phyloP scores from a whole-genome alignment of 2,329 filamentous ascomycete species.

The Verticillium alfalfae region DNA sequence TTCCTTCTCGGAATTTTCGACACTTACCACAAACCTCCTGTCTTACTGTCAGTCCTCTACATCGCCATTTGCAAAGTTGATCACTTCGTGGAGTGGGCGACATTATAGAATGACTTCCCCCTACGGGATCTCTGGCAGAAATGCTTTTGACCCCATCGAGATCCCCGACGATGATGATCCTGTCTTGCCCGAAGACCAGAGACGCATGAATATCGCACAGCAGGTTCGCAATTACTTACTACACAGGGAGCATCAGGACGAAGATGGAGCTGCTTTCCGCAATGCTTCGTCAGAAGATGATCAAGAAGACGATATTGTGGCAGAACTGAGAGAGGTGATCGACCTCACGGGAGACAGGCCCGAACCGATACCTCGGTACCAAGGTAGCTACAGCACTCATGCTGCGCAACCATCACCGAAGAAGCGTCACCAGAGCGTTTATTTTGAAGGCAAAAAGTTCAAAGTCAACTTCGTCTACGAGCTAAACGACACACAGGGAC shows the following conservation, averaged over 20 bases:
- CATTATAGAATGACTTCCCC: background rate
- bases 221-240: background rate
- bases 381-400: background rate
- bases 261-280: background rate
- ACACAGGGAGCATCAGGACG: background rate
- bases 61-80: background rate
- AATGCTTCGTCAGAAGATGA: background rate
- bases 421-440: background rate
- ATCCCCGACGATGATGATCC: background rate
- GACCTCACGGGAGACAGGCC: conserved; percentile 24
- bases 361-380: background rate
- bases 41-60: background rate
- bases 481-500: conserved; percentile 12
- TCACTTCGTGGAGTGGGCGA: too few relatives aligned
- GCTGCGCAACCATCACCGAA: background rate
- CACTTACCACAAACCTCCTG: too few relatives aligned
- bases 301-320: conserved; percentile 9
- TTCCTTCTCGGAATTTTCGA: too few relatives aligned
- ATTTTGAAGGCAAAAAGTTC: conserved; percentile 4
- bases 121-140: background rate
- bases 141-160: background rate
- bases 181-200: background rate
- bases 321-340: conserved; percentile 19
- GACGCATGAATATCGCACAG: background rate
- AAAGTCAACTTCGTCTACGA: conserved; percentile 21